A percentile compares a stretch with the other conserved stretches of the same genome.
Evolutionary conservation across 345 rosid genomes (phyloP).

Genomic region (Hypericum perforatum): DNA sequence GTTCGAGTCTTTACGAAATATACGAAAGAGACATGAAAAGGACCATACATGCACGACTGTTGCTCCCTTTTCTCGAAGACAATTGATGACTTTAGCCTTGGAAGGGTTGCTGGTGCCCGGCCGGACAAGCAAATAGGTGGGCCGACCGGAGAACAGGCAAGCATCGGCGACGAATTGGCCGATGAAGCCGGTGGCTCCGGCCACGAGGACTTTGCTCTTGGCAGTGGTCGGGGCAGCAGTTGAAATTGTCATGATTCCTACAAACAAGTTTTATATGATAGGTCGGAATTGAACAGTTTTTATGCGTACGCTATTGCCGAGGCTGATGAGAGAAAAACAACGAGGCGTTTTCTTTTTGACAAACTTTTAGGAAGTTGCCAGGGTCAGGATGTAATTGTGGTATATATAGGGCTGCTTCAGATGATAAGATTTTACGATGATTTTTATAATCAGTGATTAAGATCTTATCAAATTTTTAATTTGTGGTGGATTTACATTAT

Average conservation of each 20-base stretch:
- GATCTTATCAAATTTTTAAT: too few species aligned
- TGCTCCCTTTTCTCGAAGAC: slow-evolving; percentile 47
- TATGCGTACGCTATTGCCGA: neutral
- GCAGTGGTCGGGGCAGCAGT: neutral
- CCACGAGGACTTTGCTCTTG: slow-evolving; percentile 36
- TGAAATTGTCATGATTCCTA: slow-evolving; percentile 24
- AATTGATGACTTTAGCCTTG: slow-evolving; percentile 21
- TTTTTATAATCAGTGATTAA: too few species aligned
- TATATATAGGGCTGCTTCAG: too few species aligned
- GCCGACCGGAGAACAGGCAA: slow-evolving; percentile 39
- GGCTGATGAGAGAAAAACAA: too few species aligned
- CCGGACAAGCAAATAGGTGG: slow-evolving; percentile 43
- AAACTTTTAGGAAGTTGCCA: too few species aligned
- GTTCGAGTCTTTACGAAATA: too few species aligned
- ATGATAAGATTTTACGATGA: too few species aligned
- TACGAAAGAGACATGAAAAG: too few species aligned
- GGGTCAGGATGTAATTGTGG: too few species aligned
- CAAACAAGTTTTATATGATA: neutral
- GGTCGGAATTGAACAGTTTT: neutral
- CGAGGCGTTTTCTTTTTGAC: too few species aligned
- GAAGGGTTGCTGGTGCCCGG: slow-evolving; percentile 16
- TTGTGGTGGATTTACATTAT: too few species aligned
- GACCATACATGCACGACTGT: slow-evolving; percentile 21
- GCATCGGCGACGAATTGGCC: slow-evolving; percentile 52
- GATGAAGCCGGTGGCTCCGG: slow-evolving; percentile 57